Evolutionary conservation across 1,284 basidiomycete genomes (phyloP).

Genomic region (Ustilago tritici): DNA sequence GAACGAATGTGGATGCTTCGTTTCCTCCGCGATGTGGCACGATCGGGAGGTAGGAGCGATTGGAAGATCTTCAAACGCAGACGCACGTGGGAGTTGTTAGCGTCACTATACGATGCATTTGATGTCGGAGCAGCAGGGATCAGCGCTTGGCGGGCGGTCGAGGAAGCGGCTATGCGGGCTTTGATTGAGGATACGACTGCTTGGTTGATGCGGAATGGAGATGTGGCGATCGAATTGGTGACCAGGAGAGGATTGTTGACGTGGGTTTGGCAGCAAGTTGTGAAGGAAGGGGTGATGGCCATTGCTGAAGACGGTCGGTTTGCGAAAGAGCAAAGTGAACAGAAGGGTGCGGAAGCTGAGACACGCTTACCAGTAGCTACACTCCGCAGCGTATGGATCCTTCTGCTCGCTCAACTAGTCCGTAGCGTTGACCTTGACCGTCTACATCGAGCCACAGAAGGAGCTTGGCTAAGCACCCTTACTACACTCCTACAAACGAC

Average conservation of each 20-base stretch:
- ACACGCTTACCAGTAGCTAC: neutral
- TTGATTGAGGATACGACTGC: conserved; percentile 41
- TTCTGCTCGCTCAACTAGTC: conserved; percentile 18
- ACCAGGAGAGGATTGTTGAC: conserved; percentile 46
- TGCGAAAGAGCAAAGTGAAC: neutral
- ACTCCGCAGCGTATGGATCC: conserved; percentile 26
- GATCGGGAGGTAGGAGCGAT: conserved; percentile 75
- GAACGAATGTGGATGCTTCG: conserved; percentile 89
- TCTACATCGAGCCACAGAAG: conserved; percentile 38
- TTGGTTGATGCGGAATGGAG: conserved; percentile 34
- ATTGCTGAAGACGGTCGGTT: conserved; percentile 10
- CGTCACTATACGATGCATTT: conserved; percentile 79
- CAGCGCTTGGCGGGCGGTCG: conserved; percentile 26
- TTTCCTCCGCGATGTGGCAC: conserved; percentile 84
- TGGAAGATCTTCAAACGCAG: conserved; percentile 84
- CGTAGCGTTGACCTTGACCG: conserved; percentile 34
- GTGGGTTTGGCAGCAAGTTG: conserved; percentile 56
- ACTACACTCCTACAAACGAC: conserved; percentile 21
- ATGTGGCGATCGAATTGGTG: conserved; percentile 52
- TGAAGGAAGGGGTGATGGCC: conserved; percentile 31
- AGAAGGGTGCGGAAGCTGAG: neutral
- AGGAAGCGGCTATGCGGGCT: conserved; percentile 37
- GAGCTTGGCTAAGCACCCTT: conserved; percentile 23
- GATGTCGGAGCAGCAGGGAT: conserved; percentile 67
- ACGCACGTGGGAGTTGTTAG: conserved; percentile 87